Evolutionary conservation across 495 filamentous ascomycete species (phyloP), one percentile per base, ranked within the genome.

Genomic region (Cryomyces minteri): DNA sequence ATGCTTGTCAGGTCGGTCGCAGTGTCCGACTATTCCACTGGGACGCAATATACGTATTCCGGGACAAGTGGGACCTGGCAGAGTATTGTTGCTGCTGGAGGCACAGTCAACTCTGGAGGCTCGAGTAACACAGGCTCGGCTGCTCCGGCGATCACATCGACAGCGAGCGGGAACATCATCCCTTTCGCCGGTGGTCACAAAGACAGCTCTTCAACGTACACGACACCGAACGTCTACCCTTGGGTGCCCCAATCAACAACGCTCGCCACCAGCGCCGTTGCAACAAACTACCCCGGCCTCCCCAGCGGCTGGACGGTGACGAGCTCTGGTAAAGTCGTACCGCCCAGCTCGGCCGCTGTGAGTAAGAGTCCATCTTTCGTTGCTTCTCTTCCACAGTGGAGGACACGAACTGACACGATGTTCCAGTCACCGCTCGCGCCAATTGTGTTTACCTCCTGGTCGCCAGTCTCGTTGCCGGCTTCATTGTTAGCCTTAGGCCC

Each of bases 21-120:
- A 39, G 73, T 88, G 41, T 76, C 76, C 38, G 90, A 98, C 64
- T 95, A 95, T 66, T 93, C 84, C 25, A 92, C 84, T 8, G 90
- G 88, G 32, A 76, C 71, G 1, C 66, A 75, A 39, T 98, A 98
- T 66, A 67, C 60, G 14, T 98, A 95, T 58, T 67, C 71, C 41
- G 84, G 86, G 58, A 71, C 65, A 32, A 77, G 70, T 31, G 90
- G 90, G 34, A 72, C 69, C 25, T 94, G 82, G 80, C 51, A 77
- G 49, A 84, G 78, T 48, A 95, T 98, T 62, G 67, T 71, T 48
- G 72, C 88, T 10, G 65, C 74, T n/a, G 81, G 76, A 41, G 87
- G 83, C 41, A 72, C 69, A 46, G 55, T 88, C 49, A 77, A 74
- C 57, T 60, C 62, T 12, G 66, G 67, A 14, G 67, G 65, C 47